These are phyloP conservation scores for Arthrobotrys conoides DNA, from an alignment of 2,329 filamentous ascomycete genomes.

Conservation along the genomic window DNA sequence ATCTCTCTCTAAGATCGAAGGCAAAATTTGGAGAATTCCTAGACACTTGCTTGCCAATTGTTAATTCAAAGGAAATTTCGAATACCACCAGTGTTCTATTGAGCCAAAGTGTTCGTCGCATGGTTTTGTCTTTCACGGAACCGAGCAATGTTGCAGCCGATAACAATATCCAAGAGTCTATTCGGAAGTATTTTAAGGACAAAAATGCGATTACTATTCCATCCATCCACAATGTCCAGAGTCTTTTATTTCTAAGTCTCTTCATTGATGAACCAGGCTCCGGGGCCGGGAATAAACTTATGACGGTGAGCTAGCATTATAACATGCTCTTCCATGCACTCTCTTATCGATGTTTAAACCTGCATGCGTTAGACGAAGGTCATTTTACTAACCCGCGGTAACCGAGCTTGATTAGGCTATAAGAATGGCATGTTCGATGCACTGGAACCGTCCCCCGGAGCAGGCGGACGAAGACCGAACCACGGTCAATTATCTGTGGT, in stretches of 20 bases:
- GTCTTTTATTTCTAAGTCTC: conserved; percentile 61
- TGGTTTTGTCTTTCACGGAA: conserved; percentile 60
- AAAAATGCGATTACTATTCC: conserved; percentile 63
- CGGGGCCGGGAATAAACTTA: conserved; percentile 62
- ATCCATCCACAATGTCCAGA: conserved; percentile 62
- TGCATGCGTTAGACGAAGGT: conserved; percentile 29
- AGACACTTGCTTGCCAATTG: conserved; percentile 61
- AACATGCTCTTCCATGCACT: not conserved
- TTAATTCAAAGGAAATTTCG: conserved; percentile 61
- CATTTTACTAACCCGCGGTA: not conserved
- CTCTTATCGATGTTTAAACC: not conserved
- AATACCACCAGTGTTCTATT: conserved; percentile 62
- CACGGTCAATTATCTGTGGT: conserved; percentile 61
- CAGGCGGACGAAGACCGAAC: conserved; percentile 57
- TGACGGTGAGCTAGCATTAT: conserved; percentile 58
- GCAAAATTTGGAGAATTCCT: conserved; percentile 60
- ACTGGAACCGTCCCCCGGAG: conserved; percentile 61
- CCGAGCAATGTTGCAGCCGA: conserved; percentile 48
- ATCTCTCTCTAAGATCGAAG: conserved; percentile 37
- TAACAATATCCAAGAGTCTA: conserved; percentile 61
- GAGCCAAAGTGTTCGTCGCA: conserved; percentile 61
- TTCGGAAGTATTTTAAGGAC: conserved; percentile 62
- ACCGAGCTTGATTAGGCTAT: conserved; percentile 56
- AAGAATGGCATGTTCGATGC: conserved; percentile 63
- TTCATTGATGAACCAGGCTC: conserved; percentile 61